Percentiles rank a stretch among this genome's conserved stretches.
Conservation (phyloP, 768 basidiomycete genomes). For the Pholiota molesta region DNA sequence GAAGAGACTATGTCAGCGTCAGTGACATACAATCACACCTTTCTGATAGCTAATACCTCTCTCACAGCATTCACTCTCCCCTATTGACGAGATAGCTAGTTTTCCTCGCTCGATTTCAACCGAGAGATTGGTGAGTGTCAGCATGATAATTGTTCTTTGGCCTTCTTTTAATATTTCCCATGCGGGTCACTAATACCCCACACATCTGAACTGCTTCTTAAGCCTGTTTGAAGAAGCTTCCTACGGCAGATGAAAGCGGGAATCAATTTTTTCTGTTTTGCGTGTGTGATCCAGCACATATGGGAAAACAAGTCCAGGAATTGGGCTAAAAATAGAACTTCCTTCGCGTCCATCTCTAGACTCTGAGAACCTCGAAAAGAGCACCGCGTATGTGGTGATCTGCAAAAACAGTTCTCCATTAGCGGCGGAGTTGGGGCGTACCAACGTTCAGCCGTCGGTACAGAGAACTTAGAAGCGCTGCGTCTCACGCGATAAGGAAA, state of each 20-base stretch:
- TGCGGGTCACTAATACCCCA: constrained; percentile 8
- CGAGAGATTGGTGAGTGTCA: constrained; percentile 5
- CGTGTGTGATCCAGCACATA: not conserved
- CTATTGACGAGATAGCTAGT: not conserved
- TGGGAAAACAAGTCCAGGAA: not conserved
- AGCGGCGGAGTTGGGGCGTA: not conserved
- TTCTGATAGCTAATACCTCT: not conserved
- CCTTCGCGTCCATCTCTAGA: not conserved
- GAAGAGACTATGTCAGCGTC: not conserved
- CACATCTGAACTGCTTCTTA: constrained; percentile 1
- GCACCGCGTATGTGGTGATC: not conserved
- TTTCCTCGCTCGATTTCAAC: constrained; percentile 1
- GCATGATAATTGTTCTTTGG: not conserved
- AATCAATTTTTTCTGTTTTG: not conserved
- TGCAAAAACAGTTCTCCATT: not conserved
- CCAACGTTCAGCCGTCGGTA: constrained; percentile 4
- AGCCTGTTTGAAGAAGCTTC: constrained; percentile 5
- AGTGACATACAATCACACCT: not conserved
- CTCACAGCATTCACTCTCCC: not conserved
- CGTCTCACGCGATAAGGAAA: constrained; percentile 10
- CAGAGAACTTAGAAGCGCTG: not conserved
- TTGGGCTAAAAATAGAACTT: not conserved
- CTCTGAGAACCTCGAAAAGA: too few relatives aligned
- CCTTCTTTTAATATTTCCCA: constrained; percentile 3
- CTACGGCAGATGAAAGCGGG: constrained; percentile 4